These are phyloP conservation scores for Zygosaccharomyces siamensis DNA, from an alignment of 805 yeast genomes.

Conservation along the genomic window DNA sequence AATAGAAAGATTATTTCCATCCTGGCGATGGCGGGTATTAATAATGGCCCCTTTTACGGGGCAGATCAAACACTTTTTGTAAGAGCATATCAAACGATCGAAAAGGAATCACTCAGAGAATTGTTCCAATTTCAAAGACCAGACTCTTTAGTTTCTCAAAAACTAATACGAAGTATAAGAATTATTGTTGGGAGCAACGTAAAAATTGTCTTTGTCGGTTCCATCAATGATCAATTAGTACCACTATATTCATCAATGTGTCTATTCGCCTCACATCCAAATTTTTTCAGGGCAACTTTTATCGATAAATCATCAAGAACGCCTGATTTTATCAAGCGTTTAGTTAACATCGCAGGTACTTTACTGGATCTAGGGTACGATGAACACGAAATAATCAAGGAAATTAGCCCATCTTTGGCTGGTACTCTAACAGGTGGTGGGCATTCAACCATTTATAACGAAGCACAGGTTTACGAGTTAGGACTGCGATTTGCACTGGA, in stretches of 20 bases:
- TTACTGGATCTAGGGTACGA: conserved; percentile 70
- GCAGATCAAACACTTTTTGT: conserved; percentile 80
- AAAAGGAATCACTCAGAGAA: conserved; percentile 79
- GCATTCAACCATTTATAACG: conserved; percentile 84
- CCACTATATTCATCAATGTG: conserved; percentile 88
- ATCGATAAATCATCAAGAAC: conserved; percentile 77
- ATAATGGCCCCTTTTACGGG: conserved; percentile 91
- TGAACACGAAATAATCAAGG: conserved; percentile 83
- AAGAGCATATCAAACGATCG: conserved; percentile 86
- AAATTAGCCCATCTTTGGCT: conserved; percentile 70
- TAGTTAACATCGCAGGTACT: conserved; percentile 68
- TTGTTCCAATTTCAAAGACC: conserved; percentile 83
- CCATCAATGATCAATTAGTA: conserved; percentile 89
- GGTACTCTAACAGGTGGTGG: conserved; percentile 96
- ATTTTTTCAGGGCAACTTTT: conserved; percentile 82
- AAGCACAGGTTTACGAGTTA: conserved; percentile 73
- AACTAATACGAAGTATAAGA: conserved; percentile 61
- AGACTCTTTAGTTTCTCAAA: conserved; percentile 64
- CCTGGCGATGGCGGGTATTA: conserved; percentile 92
- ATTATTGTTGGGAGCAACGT: conserved; percentile 63
- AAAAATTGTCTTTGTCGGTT: conserved; percentile 77
- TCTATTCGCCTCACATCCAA: conserved; percentile 80
- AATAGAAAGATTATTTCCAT: conserved; percentile 54
- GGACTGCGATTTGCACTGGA: conserved; percentile 72
- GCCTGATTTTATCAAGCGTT: conserved; percentile 70